phyloP scores from a whole-genome alignment of 495 filamentous ascomycete genomes.

The Echria macrotheca region DNA sequence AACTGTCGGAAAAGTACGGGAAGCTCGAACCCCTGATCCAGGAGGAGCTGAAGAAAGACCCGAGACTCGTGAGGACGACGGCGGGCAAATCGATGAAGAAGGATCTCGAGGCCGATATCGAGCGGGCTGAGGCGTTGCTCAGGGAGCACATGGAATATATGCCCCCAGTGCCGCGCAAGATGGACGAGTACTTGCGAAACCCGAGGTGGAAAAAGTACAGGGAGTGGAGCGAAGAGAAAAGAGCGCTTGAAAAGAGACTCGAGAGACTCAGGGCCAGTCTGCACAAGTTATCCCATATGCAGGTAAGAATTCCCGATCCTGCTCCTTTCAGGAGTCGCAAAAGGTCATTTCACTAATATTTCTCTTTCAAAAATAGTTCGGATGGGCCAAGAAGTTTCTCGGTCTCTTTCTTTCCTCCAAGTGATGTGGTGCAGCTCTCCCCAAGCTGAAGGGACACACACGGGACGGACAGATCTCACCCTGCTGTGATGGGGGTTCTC shows the following conservation, averaged over 20 bases:
- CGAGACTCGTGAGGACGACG: background rate
- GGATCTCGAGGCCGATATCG: conserved; percentile 2
- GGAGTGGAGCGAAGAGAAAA: background rate
- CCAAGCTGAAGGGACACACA: too few relatives aligned
- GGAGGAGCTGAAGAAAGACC: conserved; percentile 4
- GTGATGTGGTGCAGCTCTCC: too few relatives aligned
- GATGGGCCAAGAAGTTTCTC: too few relatives aligned
- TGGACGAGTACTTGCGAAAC: background rate
- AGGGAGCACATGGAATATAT: background rate
- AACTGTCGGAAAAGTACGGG: conserved; percentile 1
- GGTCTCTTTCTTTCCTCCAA: too few relatives aligned
- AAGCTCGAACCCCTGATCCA: conserved; percentile 7
- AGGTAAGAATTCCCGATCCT: background rate
- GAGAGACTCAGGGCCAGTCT: conserved; percentile 3
- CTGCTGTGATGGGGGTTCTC: too few relatives aligned
- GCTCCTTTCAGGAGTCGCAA: background rate
- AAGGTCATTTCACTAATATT: background rate
- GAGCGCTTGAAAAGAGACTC: conserved; percentile 2
- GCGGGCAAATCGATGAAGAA: conserved; percentile 4
- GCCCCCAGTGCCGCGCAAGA: background rate
- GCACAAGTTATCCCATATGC: background rate
- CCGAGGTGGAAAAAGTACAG: background rate
- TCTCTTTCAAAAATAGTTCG: too few relatives aligned
- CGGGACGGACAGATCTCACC: too few relatives aligned
- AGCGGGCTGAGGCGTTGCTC: background rate